Conservation (phyloP, 2,329 filamentous ascomycete genomes). For the Trichoderma pleuroti region DNA sequence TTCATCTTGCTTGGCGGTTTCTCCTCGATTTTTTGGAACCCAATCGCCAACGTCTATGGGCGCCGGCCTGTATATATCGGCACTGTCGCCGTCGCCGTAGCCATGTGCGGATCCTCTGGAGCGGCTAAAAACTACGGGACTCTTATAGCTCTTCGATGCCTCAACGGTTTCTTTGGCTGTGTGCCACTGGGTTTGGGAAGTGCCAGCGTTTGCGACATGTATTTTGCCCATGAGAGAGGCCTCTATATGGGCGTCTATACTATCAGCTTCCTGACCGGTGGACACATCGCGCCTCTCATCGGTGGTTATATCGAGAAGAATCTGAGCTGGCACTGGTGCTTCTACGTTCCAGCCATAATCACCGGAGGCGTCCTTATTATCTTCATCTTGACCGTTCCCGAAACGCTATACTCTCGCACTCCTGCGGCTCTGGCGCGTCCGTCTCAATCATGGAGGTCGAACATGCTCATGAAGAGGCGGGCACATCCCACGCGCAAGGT, state of each 20-base stretch:
- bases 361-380: constrained; percentile 1
- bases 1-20: constrained; percentile 1
- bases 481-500: constrained; percentile 6
- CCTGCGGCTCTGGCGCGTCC: constrained; percentile 5
- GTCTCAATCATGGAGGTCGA: constrained; percentile 7
- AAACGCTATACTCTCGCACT: constrained; percentile 10
- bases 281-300: constrained; percentile 9
- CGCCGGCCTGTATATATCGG: constrained; percentile 7
- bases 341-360: constrained; percentile 1
- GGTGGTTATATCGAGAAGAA: constrained; percentile 14
- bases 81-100: neutral
- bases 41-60: constrained; percentile 10
- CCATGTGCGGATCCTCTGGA: constrained; percentile 6
- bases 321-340: constrained; percentile 15
- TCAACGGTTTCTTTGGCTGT: constrained; percentile 8
- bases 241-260: constrained; percentile 13
- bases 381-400: neutral
- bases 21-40: constrained; percentile 7
- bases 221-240: constrained; percentile 8
- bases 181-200: constrained; percentile 4
- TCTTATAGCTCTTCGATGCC: constrained; percentile 2
- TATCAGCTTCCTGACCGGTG: constrained; percentile 9
- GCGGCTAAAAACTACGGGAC: constrained; percentile 12
- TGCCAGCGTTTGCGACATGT: constrained; percentile 13
- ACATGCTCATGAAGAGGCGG: constrained; percentile 11